Evolutionary conservation across 805 yeast species (phyloP).

Genomic region (Barnettozyma siamensis): DNA sequence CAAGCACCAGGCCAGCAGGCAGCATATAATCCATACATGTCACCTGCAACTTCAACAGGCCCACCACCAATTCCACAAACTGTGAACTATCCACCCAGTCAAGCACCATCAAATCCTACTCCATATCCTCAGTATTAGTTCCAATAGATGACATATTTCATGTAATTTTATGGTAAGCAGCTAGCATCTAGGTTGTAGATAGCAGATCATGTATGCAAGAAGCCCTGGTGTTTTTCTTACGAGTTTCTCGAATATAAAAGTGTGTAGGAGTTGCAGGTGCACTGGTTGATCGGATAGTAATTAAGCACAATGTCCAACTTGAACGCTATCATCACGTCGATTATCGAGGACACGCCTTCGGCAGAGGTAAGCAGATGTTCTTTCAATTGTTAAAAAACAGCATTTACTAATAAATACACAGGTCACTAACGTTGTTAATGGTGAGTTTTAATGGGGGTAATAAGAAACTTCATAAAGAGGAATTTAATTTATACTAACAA

Average conservation of each 20-base stretch:
- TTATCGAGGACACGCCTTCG: constrained; percentile 49
- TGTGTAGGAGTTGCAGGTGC: too few relatives aligned
- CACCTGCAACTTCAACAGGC: background rate
- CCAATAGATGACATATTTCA: background rate
- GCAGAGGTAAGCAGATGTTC: constrained; percentile 38
- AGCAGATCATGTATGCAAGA: too few relatives aligned
- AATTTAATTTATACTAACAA: constrained; percentile 4
- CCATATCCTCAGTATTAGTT: constrained; percentile 9
- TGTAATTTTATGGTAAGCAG: too few relatives aligned
- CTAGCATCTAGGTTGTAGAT: too few relatives aligned
- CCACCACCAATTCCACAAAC: constrained; percentile 11
- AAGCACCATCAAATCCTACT: background rate
- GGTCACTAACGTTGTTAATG: constrained; percentile 29
- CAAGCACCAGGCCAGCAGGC: background rate
- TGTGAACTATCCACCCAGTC: background rate
- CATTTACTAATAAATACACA: constrained; percentile 2
- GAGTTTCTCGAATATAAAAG: too few relatives aligned
- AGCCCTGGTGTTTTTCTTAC: background rate
- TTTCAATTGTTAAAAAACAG: too few relatives aligned
- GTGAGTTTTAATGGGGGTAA: too few relatives aligned
- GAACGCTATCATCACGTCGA: constrained; percentile 16
- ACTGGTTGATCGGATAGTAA: background rate
- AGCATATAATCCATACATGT: background rate
- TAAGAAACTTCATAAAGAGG: too few relatives aligned
- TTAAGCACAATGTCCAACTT: constrained; percentile 8